These are phyloP conservation scores for Prillingera fragicola DNA, from an alignment of 1,284 basidiomycete species.

Conservation along the genomic window DNA sequence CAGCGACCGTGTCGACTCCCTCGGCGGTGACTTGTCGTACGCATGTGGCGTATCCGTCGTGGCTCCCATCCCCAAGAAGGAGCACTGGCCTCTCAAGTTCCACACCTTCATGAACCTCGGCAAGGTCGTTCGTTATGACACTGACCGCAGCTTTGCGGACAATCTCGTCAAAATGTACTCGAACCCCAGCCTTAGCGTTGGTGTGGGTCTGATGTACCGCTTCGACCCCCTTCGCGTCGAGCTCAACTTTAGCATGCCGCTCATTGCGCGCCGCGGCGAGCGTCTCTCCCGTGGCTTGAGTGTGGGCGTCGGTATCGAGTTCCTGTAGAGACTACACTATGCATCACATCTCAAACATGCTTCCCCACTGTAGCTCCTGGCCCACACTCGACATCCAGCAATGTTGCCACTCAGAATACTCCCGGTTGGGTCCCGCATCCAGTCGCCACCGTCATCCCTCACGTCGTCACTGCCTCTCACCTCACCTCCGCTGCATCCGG, in stretches of 20 bases:
- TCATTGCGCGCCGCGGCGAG: slow-evolving; percentile 73
- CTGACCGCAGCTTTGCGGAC: slow-evolving; percentile 45
- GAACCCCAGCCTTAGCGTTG: slow-evolving; percentile 59
- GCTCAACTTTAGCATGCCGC: slow-evolving; percentile 84
- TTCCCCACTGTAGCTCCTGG: slow-evolving; percentile 1
- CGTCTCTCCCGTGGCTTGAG: slow-evolving; percentile 74
- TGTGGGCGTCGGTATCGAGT: slow-evolving; percentile 87
- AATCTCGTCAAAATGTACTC: slow-evolving; percentile 47
- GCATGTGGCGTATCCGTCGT: slow-evolving; percentile 74
- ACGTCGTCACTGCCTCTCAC: no score
- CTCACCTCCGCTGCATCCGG: no score
- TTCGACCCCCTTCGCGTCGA: slow-evolving; percentile 56
- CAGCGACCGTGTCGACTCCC: slow-evolving; percentile 65
- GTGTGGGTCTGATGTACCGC: slow-evolving; percentile 84
- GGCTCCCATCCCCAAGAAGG: slow-evolving; percentile 68
- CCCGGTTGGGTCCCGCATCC: no score
- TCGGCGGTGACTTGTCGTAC: slow-evolving; percentile 88
- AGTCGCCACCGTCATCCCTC: no score
- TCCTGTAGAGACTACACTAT: slow-evolving; percentile 38
- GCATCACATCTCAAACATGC: neutral
- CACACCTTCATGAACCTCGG: slow-evolving; percentile 85
- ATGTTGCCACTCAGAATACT: no score
- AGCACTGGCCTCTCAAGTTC: slow-evolving; percentile 81
- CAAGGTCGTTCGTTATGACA: slow-evolving; percentile 63
- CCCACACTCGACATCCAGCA: neutral